phyloP scores from a whole-genome alignment of 2,329 filamentous ascomycete species.

The Paramyrothecium sp. region DNA sequence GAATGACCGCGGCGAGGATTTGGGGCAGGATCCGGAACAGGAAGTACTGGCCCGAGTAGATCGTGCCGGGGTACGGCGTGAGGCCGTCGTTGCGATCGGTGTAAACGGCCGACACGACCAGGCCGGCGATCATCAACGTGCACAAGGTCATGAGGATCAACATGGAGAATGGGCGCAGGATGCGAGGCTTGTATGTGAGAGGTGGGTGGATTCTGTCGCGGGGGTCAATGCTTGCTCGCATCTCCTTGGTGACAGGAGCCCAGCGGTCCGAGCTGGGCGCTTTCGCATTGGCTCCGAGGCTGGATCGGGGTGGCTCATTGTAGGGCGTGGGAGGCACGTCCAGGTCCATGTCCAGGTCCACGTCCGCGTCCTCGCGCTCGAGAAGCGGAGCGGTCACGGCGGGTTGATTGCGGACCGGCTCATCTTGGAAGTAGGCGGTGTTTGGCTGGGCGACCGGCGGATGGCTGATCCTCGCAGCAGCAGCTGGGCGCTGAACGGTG shows the following conservation, averaged over 20 bases:
- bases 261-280: constrained; percentile 13
- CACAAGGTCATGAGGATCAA: constrained; percentile 59
- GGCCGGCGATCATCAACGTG: constrained; percentile 66
- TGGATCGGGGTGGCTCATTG: not conserved
- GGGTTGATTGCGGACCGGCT: constrained; percentile 11
- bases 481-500: not conserved
- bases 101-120: constrained; percentile 72
- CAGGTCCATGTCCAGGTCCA: not conserved
- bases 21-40: constrained; percentile 84
- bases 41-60: constrained; percentile 77
- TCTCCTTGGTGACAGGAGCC: constrained; percentile 33
- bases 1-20: constrained; percentile 66
- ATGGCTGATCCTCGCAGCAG: constrained; percentile 11
- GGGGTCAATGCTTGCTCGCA: constrained; percentile 34
- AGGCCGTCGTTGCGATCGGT: constrained; percentile 64
- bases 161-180: constrained; percentile 67
- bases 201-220: constrained; percentile 38
- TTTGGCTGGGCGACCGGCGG: constrained; percentile 18
- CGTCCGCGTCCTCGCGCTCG: not conserved
- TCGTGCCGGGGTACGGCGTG: constrained; percentile 61
- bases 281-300: not conserved
- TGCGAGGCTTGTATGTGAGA: constrained; percentile 69
- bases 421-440: constrained; percentile 24
- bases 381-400: not conserved
- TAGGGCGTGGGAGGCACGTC: not conserved